Conservation (phyloP, 441 rosid genomes). For the Corymbia calophylla region DNA sequence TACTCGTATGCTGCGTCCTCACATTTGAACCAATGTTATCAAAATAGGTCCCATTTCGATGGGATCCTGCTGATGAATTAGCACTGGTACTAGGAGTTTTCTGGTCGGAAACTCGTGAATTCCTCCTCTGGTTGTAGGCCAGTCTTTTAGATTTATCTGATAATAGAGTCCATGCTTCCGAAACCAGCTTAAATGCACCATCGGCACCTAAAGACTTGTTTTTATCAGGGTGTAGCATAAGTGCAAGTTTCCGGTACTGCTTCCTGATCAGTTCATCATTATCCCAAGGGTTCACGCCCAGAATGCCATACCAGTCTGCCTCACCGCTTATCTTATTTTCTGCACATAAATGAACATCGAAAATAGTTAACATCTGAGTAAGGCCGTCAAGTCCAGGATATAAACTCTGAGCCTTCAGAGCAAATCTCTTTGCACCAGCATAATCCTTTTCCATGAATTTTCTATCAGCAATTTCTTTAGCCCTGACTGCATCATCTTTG, state of each 20-base stretch:
- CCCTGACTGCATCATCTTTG: slow-evolving; percentile 12
- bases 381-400: slow-evolving; percentile 9
- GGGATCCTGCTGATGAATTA: neutral
- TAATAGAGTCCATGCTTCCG: slow-evolving; percentile 3
- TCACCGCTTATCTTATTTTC: slow-evolving; percentile 4
- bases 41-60: neutral
- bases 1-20: neutral
- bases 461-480: slow-evolving; percentile 10
- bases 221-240: slow-evolving; percentile 10
- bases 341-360: slow-evolving; percentile 5
- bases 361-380: slow-evolving; percentile 3
- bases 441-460: slow-evolving; percentile 5
- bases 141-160: slow-evolving; percentile 3
- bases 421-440: slow-evolving; percentile 8
- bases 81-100: neutral
- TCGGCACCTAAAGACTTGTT: slow-evolving; percentile 12
- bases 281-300: slow-evolving; percentile 10
- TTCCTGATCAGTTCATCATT: slow-evolving; percentile 5
- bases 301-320: slow-evolving; percentile 13
- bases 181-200: slow-evolving; percentile 13
- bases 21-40: neutral
- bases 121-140: slow-evolving; percentile 13
- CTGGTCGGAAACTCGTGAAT: neutral
- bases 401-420: slow-evolving; percentile 6
- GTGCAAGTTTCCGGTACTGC: slow-evolving; percentile 9